These are phyloP conservation scores for Cladosporium velox DNA, from an alignment of 2,329 filamentous ascomycete genomes.

Conservation along the genomic window DNA sequence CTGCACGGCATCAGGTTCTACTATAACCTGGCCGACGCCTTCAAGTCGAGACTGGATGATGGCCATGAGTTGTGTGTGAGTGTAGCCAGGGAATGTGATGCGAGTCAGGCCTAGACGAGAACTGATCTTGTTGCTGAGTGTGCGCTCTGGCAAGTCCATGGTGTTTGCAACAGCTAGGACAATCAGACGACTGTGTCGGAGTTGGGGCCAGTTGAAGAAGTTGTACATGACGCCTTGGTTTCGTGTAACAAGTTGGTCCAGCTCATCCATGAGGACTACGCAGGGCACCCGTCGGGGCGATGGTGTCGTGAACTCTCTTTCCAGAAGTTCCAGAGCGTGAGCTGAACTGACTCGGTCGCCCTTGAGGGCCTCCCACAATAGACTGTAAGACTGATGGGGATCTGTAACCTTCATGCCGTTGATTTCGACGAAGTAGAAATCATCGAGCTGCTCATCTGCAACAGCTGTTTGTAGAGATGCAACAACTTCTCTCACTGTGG, in stretches of 20 bases:
- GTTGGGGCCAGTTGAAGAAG: slow-evolving; percentile 98
- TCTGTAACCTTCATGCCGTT: slow-evolving; percentile 99
- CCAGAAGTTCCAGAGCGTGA: slow-evolving; percentile 86
- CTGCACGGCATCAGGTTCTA: slow-evolving; percentile 90
- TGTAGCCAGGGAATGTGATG: slow-evolving; percentile 97
- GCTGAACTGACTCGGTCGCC: slow-evolving; percentile 89
- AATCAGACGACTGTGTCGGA: slow-evolving; percentile 88
- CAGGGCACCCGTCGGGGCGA: slow-evolving; percentile 89
- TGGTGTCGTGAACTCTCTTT: slow-evolving; percentile 89
- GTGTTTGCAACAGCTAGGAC: slow-evolving; percentile 98
- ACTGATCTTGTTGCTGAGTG: slow-evolving; percentile 97
- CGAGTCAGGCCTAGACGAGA: slow-evolving; percentile 80
- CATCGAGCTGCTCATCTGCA: slow-evolving; percentile 85
- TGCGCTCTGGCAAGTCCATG: slow-evolving; percentile 96
- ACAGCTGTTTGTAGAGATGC: slow-evolving; percentile 86
- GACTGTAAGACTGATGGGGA: slow-evolving; percentile 90
- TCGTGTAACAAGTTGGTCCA: slow-evolving; percentile 95
- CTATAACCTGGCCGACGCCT: slow-evolving; percentile 78
- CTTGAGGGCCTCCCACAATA: slow-evolving; percentile 94
- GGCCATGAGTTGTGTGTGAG: slow-evolving; percentile 93
- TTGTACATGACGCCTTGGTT: slow-evolving; percentile 99
- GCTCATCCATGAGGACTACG: slow-evolving; percentile 96
- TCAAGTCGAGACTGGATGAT: slow-evolving; percentile 94
- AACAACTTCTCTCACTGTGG: slow-evolving; percentile 93
- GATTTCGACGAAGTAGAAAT: slow-evolving; percentile 99